A percentile compares a stretch with the other conserved stretches of the same genome.
Evolutionary conservation across 306 rosid genomes (phyloP).

Genomic region (Dalbergia cochinchinensis): DNA sequence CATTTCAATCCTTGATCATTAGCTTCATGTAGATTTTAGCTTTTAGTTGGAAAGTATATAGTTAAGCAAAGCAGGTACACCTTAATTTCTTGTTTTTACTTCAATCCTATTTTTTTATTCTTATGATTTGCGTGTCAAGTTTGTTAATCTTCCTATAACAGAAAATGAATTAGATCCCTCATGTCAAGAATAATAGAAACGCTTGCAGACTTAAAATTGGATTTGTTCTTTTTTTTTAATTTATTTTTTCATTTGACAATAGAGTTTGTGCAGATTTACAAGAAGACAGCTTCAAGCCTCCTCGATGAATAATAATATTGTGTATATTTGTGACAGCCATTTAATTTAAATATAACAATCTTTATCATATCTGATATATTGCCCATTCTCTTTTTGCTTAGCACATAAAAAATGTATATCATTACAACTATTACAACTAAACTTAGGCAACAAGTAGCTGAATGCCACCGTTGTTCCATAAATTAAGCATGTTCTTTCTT

Average conservation of each 20-base stretch:
- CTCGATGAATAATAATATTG: constrained; percentile 34
- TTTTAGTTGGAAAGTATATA: constrained; percentile 33
- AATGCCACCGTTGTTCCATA: constrained; percentile 46
- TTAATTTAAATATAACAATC: background rate
- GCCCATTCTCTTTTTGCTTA: constrained; percentile 27
- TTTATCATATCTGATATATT: constrained; percentile 3
- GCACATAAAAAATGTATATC: constrained; percentile 30
- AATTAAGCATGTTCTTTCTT: constrained; percentile 36
- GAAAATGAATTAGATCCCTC: background rate
- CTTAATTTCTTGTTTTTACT: constrained; percentile 33
- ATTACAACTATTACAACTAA: constrained; percentile 47
- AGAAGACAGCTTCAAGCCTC: constrained; percentile 39
- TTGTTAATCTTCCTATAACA: constrained; percentile 4
- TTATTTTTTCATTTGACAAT: background rate
- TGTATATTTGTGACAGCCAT: constrained; percentile 3
- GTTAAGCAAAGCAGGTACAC: constrained; percentile 46
- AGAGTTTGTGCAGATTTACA: constrained; percentile 38
- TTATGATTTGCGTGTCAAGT: constrained; percentile 20
- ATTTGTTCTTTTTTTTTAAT: background rate
- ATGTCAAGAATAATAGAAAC: constrained; percentile 19
- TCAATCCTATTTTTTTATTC: constrained; percentile 17
- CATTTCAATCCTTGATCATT: constrained; percentile 15
- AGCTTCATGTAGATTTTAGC: constrained; percentile 46
- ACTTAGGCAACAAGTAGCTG: constrained; percentile 41
- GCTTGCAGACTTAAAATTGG: constrained; percentile 10